Evolutionary conservation across 345 rosid genomes (phyloP).

Genomic region (Bruguiera gymnorhiza): DNA sequence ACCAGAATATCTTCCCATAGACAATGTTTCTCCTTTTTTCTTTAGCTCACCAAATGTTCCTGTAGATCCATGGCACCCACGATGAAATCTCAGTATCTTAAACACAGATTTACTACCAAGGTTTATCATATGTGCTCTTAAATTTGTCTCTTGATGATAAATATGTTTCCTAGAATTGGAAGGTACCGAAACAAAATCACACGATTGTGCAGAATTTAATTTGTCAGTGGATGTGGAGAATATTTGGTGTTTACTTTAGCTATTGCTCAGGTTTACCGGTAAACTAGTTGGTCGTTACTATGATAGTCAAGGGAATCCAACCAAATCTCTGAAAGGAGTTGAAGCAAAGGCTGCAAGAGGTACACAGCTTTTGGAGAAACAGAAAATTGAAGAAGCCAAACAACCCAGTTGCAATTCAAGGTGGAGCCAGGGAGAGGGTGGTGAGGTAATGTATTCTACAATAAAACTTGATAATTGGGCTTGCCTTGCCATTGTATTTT

Average conservation of each 20-base stretch:
- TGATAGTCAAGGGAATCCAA: slow-evolving; percentile 71
- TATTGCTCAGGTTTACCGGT: slow-evolving; percentile 59
- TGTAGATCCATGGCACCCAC: too few relatives aligned
- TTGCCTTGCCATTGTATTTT: not conserved
- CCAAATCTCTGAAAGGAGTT: slow-evolving; percentile 83
- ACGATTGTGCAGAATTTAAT: not conserved
- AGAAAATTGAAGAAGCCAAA: slow-evolving; percentile 86
- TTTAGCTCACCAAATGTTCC: too few relatives aligned
- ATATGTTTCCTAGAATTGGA: too few relatives aligned
- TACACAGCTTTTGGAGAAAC: slow-evolving; percentile 83
- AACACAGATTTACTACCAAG: too few relatives aligned
- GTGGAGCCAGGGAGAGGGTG: slow-evolving; percentile 92
- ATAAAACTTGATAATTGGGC: not conserved
- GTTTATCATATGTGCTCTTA: too few relatives aligned
- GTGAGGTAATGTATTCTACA: slow-evolving; percentile 51
- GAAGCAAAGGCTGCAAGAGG: slow-evolving; percentile 96
- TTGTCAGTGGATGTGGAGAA: not conserved
- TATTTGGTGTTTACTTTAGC: not conserved
- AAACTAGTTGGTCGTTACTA: slow-evolving; percentile 86
- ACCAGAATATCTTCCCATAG: too few relatives aligned
- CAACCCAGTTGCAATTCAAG: slow-evolving; percentile 81
- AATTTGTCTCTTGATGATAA: too few relatives aligned
- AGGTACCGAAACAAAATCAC: too few relatives aligned
- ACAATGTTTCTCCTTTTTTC: too few relatives aligned
- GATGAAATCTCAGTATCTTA: too few relatives aligned